Conservation (phyloP, 805 yeast genomes). For the Ogataea neopini region DNA sequence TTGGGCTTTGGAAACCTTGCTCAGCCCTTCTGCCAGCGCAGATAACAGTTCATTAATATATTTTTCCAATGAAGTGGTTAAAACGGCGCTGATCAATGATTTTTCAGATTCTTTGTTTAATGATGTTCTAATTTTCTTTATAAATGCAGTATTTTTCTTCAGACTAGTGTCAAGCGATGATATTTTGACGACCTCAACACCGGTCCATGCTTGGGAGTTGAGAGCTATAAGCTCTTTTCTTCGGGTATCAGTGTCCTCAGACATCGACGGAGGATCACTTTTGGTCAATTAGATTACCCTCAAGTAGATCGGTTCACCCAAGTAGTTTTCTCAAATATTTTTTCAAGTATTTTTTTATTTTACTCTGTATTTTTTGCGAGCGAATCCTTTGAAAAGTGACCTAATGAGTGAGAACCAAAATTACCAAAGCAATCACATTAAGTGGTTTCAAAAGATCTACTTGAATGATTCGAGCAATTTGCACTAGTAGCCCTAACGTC, state of each 20-base stretch:
- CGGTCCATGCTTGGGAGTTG: slow-evolving; percentile 57
- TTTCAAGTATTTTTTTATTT: neutral
- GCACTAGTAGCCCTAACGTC: too few species aligned
- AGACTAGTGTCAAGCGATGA: slow-evolving; percentile 64
- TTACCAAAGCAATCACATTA: too few species aligned
- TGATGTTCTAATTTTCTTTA: slow-evolving; percentile 63
- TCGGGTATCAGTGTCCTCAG: slow-evolving; percentile 18
- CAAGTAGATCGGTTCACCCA: too few species aligned
- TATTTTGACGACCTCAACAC: slow-evolving; percentile 38
- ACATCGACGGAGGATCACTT: too few species aligned
- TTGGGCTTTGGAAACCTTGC: slow-evolving; percentile 49
- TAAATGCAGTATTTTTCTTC: slow-evolving; percentile 79
- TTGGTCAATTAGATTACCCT: too few species aligned
- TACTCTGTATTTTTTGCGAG: too few species aligned
- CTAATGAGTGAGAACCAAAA: too few species aligned
- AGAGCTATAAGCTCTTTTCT: slow-evolving; percentile 37
- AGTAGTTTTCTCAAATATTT: neutral
- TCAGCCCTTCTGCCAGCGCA: slow-evolving; percentile 62
- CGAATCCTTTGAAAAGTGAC: too few species aligned
- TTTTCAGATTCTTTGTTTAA: slow-evolving; percentile 52
- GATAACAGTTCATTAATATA: slow-evolving; percentile 70
- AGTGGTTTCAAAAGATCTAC: too few species aligned
- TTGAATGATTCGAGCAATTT: too few species aligned
- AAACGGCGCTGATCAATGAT: slow-evolving; percentile 59
- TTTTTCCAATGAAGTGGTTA: slow-evolving; percentile 64